A percentile compares a stretch with the other conserved stretches of the same genome.
phyloP scores from a whole-genome alignment of 2,329 filamentous ascomycete genomes.

The Claviceps spartinae region DNA sequence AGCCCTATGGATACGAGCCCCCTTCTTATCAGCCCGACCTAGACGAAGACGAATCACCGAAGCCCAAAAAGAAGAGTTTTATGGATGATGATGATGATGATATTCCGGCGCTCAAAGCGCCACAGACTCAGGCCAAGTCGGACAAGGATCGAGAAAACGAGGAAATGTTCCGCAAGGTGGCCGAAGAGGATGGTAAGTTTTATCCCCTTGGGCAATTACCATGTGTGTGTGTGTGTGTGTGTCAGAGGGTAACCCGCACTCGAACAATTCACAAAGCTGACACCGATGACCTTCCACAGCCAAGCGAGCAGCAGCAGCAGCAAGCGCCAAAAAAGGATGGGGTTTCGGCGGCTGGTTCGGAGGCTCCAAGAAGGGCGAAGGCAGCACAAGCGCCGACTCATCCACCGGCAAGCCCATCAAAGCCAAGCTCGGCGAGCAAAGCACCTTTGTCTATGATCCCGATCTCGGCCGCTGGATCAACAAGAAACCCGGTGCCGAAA shows the following conservation, averaged over 20 bases:
- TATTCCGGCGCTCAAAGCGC: slow-evolving; percentile 32
- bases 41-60: slow-evolving; percentile 36
- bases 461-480: slow-evolving; percentile 98
- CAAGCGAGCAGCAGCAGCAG: slow-evolving; percentile 39
- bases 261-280: not conserved
- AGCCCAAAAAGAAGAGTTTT: slow-evolving; percentile 60
- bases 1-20: slow-evolving; percentile 42
- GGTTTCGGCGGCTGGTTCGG: slow-evolving; percentile 77
- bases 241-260: no score
- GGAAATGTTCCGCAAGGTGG: slow-evolving; percentile 74
- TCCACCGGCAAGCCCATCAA: slow-evolving; percentile 57
- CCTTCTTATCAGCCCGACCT: slow-evolving; percentile 42
- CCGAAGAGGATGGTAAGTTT: slow-evolving; percentile 55
- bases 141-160: slow-evolving; percentile 68
- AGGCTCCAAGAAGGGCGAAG: slow-evolving; percentile 46
- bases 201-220: not conserved
- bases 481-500: slow-evolving; percentile 68
- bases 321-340: slow-evolving; percentile 53
- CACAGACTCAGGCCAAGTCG: slow-evolving; percentile 46
- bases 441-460: slow-evolving; percentile 84
- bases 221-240: no score
- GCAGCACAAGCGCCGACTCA: slow-evolving; percentile 22
- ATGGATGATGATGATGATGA: slow-evolving; percentile 67
- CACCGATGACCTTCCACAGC: slow-evolving; percentile 26
- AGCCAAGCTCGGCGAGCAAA: slow-evolving; percentile 90